Percentiles rank a stretch among this genome's conserved stretches.
These are phyloP conservation scores for Laburnicola sp. DNA, from an alignment of 2,329 filamentous ascomycete species.

Conservation along the genomic window DNA sequence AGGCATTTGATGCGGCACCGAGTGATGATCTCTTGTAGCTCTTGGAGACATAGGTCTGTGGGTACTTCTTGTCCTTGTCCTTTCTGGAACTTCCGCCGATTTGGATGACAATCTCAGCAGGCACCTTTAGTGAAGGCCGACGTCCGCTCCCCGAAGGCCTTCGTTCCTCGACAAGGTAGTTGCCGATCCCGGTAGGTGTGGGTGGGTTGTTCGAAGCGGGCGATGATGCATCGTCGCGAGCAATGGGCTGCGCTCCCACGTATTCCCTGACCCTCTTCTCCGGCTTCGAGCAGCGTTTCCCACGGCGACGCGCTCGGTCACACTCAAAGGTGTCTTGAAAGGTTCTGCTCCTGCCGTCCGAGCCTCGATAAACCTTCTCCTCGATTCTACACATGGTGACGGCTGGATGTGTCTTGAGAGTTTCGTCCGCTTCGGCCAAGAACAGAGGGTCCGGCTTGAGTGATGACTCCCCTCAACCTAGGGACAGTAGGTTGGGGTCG, in stretches of 20 bases:
- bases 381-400: slow-evolving; percentile 39
- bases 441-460: not conserved
- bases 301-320: slow-evolving; percentile 23
- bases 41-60: slow-evolving; percentile 18
- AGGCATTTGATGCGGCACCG: slow-evolving; percentile 22
- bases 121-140: slow-evolving; percentile 35
- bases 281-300: slow-evolving; percentile 30
- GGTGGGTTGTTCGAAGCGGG: slow-evolving; percentile 35
- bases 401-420: not conserved
- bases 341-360: slow-evolving; percentile 29
- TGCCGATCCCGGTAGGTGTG: slow-evolving; percentile 30
- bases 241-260: slow-evolving; percentile 17
- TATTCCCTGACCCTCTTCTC: slow-evolving; percentile 30
- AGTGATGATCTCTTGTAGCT: slow-evolving; percentile 33
- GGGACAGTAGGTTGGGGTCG: slow-evolving; percentile 16
- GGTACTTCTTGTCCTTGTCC: slow-evolving; percentile 30
- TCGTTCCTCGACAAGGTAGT: slow-evolving; percentile 29
- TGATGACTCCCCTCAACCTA: slow-evolving; percentile 18
- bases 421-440: too few relatives aligned
- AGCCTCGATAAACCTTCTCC: slow-evolving; percentile 31
- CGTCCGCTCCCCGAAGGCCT: slow-evolving; percentile 27
- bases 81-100: slow-evolving; percentile 26
- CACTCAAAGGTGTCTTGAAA: slow-evolving; percentile 32
- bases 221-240: slow-evolving; percentile 33
- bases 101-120: slow-evolving; percentile 33